Percentiles rank a stretch among this genome's conserved stretches.
phyloP scores from a whole-genome alignment of 2,329 filamentous ascomycete species.

The Akanthomyces dipterigenus region DNA sequence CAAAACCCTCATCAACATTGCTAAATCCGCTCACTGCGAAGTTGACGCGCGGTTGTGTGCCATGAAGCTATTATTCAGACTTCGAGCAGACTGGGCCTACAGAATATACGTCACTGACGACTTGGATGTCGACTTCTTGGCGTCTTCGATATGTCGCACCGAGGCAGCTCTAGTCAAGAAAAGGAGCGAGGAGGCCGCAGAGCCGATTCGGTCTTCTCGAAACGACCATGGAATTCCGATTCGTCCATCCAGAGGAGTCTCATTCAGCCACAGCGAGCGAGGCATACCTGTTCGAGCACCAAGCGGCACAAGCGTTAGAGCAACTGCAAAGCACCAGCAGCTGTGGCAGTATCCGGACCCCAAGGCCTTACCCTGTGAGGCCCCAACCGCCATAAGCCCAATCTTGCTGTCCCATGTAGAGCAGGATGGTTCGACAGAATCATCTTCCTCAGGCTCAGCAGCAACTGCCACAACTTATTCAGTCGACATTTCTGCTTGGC shows the following conservation, averaged over 20 bases:
- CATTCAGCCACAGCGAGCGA: constrained; percentile 44
- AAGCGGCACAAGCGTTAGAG: constrained; percentile 33
- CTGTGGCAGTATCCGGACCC: constrained; percentile 54
- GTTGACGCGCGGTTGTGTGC: constrained; percentile 65
- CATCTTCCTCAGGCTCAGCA: constrained; percentile 15
- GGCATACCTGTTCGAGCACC: constrained; percentile 33
- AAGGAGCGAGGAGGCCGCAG: constrained; percentile 44
- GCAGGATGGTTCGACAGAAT: constrained; percentile 20
- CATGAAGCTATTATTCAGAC: constrained; percentile 72
- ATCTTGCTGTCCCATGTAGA: constrained; percentile 40
- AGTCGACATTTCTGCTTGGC: constrained; percentile 60
- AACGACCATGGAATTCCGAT: constrained; percentile 33
- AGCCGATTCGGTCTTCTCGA: constrained; percentile 36
- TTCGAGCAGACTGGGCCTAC: constrained; percentile 76
- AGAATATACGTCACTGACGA: constrained; percentile 64
- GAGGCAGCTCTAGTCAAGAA: constrained; percentile 46
- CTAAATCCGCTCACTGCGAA: constrained; percentile 52
- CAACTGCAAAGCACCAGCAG: constrained; percentile 36
- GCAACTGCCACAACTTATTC: constrained; percentile 29
- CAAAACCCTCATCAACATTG: constrained; percentile 57
- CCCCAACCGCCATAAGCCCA: constrained; percentile 40
- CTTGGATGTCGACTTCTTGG: constrained; percentile 67
- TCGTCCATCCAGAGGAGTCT: constrained; percentile 43
- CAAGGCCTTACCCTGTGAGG: constrained; percentile 45
- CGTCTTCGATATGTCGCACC: constrained; percentile 63